A percentile compares a stretch with the other conserved stretches of the same genome.
phyloP scores from a whole-genome alignment of 176 grass and related monocot species.

The Echinochloa phyllopogon region DNA sequence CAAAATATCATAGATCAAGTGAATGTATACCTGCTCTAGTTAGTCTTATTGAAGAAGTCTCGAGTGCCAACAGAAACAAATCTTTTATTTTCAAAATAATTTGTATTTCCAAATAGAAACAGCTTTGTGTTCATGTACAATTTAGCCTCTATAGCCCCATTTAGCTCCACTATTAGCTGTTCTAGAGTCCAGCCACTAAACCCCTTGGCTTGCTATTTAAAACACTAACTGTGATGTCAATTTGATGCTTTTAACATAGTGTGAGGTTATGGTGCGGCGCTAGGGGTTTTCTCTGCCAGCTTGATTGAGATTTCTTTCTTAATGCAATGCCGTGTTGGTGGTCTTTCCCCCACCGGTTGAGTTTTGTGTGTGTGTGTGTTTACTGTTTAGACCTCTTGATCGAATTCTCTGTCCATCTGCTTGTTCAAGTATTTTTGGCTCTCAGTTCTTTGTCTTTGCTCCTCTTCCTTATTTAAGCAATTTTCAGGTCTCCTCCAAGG shows the following conservation, averaged over 20 bases:
- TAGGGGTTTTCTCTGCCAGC: too few relatives aligned
- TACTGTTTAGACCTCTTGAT: background rate
- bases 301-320: too few relatives aligned
- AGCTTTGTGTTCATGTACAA: too few relatives aligned
- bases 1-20: background rate
- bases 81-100: background rate
- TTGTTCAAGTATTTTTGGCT: background rate
- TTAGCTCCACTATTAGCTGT: too few relatives aligned
- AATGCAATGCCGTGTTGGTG: too few relatives aligned
- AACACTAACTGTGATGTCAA: background rate
- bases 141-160: too few relatives aligned
- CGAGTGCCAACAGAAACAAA: background rate
- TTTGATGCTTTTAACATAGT: background rate
- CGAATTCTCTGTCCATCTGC: background rate
- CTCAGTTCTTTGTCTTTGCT: background rate
- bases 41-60: background rate
- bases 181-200: too few relatives aligned
- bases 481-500: background rate
- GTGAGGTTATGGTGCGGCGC: background rate
- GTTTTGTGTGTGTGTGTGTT: too few relatives aligned
- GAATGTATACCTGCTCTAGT: background rate
- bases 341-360: too few relatives aligned
- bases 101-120: background rate
- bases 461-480: background rate
- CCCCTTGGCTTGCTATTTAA: too few relatives aligned